Evolutionary conservation across 192 early-diverging fungal genomes (phyloP).

Genomic region (Spizellomyces punctatus): DNA sequence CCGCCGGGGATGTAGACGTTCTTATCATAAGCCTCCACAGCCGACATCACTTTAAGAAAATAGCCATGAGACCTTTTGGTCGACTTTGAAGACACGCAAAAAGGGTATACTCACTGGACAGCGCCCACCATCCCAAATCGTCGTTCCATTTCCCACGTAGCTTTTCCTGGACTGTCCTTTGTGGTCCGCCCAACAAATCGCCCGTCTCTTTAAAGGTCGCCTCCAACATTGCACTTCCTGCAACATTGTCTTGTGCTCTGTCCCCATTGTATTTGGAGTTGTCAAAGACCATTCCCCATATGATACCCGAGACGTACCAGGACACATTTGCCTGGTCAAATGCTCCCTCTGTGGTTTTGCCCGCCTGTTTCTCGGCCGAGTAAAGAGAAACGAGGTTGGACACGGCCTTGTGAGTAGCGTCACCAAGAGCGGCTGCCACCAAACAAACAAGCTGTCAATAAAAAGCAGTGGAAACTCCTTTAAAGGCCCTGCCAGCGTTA

Average conservation of each 20-base stretch:
- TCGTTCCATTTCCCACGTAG: slow-evolving; percentile 45
- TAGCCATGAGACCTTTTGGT: too few relatives aligned
- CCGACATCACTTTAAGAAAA: slow-evolving; percentile 24
- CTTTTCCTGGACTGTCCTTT: slow-evolving; percentile 14
- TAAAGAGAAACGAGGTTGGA: slow-evolving; percentile 20
- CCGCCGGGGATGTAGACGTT: slow-evolving; percentile 31
- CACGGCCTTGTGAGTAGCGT: slow-evolving; percentile 14
- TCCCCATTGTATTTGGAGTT: slow-evolving; percentile 26
- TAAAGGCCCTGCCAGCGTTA: neutral
- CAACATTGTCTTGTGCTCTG: slow-evolving; percentile 11
- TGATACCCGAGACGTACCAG: slow-evolving; percentile 36
- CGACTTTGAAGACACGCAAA: too few relatives aligned
- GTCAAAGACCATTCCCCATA: slow-evolving; percentile 33
- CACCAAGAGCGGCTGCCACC: slow-evolving; percentile 21
- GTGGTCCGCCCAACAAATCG: slow-evolving; percentile 32
- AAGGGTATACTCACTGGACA: slow-evolving; percentile 10
- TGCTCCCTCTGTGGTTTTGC: slow-evolving; percentile 10
- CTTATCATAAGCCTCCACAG: slow-evolving; percentile 31
- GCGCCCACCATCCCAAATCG: slow-evolving; percentile 53
- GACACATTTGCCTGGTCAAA: slow-evolving; percentile 23
- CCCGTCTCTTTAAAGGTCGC: slow-evolving; percentile 22
- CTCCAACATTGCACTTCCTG: slow-evolving; percentile 6
- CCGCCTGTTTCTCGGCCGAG: slow-evolving; percentile 2
- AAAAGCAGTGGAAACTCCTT: neutral
- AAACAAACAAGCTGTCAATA: neutral